Conservation (phyloP, 2,329 filamentous ascomycete species). For the Blastomyces percursus region DNA sequence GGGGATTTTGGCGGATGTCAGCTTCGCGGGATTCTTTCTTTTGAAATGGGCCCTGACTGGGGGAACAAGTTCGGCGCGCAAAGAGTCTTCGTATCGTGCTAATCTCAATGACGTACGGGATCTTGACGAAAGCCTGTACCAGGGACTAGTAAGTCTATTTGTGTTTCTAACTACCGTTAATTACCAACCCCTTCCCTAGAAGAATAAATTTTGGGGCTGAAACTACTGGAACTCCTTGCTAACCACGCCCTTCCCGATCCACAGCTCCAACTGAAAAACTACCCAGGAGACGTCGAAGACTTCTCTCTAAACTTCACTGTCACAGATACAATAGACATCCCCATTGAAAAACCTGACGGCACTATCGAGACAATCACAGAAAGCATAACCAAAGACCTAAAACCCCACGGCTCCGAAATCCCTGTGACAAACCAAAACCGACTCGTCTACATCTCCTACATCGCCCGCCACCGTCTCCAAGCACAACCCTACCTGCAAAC, state of each 20-base stretch:
- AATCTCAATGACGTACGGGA: conserved; percentile 90
- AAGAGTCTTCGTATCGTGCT: conserved; percentile 67
- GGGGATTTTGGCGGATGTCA: conserved; percentile 84
- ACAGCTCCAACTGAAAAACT: conserved; percentile 65
- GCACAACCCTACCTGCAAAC: conserved; percentile 73
- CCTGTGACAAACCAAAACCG: conserved; percentile 85
- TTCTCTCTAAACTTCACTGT: conserved; percentile 84
- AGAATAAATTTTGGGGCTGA: no score
- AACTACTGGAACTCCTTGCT: not conserved
- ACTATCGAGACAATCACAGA: conserved; percentile 28
- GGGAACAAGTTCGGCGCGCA: conserved; percentile 49
- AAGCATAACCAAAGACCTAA: conserved; percentile 56
- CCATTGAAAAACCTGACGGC: conserved; percentile 26
- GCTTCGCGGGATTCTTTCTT: conserved; percentile 90
- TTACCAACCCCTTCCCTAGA: not conserved
- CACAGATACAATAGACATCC: conserved; percentile 52
- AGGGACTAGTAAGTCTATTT: conserved; percentile 53
- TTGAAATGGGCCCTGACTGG: conserved; percentile 84
- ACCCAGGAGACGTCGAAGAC: conserved; percentile 65
- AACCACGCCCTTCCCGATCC: not conserved
- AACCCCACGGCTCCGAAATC: conserved; percentile 62
- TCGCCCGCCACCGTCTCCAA: conserved; percentile 76
- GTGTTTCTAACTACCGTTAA: not conserved
- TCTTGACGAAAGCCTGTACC: conserved; percentile 81
- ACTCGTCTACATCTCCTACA: conserved; percentile 85